phyloP scores from a whole-genome alignment of 2,329 filamentous ascomycete genomes.

The Talaromyces sp. region DNA sequence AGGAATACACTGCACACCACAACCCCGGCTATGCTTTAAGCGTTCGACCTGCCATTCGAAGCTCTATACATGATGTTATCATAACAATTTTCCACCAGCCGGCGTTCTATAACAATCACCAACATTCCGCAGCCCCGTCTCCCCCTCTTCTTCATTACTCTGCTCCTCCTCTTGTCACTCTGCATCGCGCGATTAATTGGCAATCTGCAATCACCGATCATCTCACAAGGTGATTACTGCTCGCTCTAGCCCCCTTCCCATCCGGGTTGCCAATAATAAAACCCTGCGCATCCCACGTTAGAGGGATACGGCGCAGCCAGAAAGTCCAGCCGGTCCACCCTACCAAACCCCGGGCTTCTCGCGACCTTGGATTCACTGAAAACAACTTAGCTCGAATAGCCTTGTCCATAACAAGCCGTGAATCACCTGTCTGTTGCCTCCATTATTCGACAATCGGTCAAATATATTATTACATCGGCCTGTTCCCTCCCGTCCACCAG shows the following conservation, averaged over 20 bases:
- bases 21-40: not conserved
- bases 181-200: not conserved
- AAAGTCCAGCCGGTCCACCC: conserved; percentile 9
- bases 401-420: not conserved
- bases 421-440: conserved; percentile 1
- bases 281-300: not conserved
- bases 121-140: not conserved
- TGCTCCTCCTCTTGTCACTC: not conserved
- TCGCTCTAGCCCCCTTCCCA: conserved; percentile 6
- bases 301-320: not conserved
- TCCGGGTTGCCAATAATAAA: not conserved
- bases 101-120: not conserved
- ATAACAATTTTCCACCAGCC: not conserved
- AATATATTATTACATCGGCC: not conserved
- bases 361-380: not conserved
- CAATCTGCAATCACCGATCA: not conserved
- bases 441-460: not conserved
- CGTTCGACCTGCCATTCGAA: not conserved
- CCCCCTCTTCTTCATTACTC: not conserved
- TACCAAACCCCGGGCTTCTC: conserved; percentile 10
- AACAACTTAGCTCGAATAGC: conserved; percentile 1
- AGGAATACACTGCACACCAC: not conserved
- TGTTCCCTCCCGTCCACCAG: not conserved
- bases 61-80: not conserved
- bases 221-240: not conserved